These are phyloP conservation scores for Alternaria panax DNA, from an alignment of 2,329 filamentous ascomycete species.

Conservation along the genomic window DNA sequence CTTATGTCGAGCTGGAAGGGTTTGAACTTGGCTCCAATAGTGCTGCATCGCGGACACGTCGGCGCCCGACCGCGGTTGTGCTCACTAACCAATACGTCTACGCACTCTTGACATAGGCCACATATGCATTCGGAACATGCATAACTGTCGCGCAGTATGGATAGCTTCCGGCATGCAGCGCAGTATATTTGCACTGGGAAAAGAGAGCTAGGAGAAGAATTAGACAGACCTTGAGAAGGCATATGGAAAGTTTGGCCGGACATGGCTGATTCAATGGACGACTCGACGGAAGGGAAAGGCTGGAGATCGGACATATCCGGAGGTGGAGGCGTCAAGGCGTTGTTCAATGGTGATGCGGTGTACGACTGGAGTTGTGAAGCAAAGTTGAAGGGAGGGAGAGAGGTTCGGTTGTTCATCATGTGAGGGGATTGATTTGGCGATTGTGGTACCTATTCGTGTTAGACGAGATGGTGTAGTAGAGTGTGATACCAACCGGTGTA, in stretches of 20 bases:
- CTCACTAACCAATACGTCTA: constrained; percentile 79
- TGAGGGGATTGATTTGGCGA: constrained; percentile 62
- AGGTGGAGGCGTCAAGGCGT: constrained; percentile 82
- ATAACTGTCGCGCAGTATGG: constrained; percentile 81
- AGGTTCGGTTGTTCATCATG: constrained; percentile 60
- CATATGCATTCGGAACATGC: constrained; percentile 97
- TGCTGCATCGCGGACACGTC: constrained; percentile 78
- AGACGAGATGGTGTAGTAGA: constrained; percentile 21
- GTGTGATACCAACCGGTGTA: constrained; percentile 73
- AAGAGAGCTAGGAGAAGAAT: constrained; percentile 66
- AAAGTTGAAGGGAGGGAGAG: constrained; percentile 64
- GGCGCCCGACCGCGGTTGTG: constrained; percentile 72
- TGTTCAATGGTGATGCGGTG: constrained; percentile 88
- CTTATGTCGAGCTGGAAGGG: constrained; percentile 84
- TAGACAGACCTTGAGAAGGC: constrained; percentile 56
- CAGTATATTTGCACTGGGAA: constrained; percentile 84
- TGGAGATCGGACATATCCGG: constrained; percentile 60
- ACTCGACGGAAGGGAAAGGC: constrained; percentile 91
- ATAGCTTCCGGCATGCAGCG: constrained; percentile 81
- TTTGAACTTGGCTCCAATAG: constrained; percentile 81
- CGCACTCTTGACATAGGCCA: constrained; percentile 87
- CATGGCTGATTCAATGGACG: constrained; percentile 71
- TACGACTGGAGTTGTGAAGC: constrained; percentile 69
- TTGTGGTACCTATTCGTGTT: constrained; percentile 52
- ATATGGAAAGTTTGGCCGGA: constrained; percentile 74